phyloP scores from a whole-genome alignment of 1,139 yeast genomes.

The Kazachstania sp. region DNA sequence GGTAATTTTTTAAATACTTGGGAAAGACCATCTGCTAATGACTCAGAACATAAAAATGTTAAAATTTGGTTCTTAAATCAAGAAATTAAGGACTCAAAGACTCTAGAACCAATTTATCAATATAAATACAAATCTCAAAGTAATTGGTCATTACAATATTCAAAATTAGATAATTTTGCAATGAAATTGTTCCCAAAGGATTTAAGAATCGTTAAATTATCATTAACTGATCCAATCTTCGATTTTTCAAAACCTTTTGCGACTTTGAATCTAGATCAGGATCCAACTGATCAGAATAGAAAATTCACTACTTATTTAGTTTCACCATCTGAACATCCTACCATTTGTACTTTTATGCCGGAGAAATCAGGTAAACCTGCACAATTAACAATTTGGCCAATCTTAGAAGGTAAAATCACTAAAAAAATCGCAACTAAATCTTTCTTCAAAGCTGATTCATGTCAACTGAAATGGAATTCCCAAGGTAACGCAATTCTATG shows the following conservation, averaged over 20 bases:
- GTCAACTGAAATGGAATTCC: constrained; percentile 87
- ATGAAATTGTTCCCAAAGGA: constrained; percentile 25
- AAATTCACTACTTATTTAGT: constrained; percentile 48
- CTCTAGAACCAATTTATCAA: constrained; percentile 44
- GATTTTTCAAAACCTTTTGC: constrained; percentile 54
- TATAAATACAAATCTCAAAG: constrained; percentile 78
- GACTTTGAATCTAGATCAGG: constrained; percentile 37
- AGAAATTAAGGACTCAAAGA: constrained; percentile 13
- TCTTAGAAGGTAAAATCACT: constrained; percentile 52
- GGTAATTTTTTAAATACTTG: constrained; percentile 84
- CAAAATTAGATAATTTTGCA: constrained; percentile 30
- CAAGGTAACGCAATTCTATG: constrained; percentile 92
- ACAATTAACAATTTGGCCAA: constrained; percentile 69
- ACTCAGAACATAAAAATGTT: constrained; percentile 64
- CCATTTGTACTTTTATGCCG: constrained; percentile 87
- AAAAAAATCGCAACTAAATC: constrained; percentile 81
- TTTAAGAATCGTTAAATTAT: constrained; percentile 46
- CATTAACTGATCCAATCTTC: constrained; percentile 17
- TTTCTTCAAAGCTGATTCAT: constrained; percentile 92
- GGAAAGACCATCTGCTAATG: constrained; percentile 73
- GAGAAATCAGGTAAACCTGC: constrained; percentile 85
- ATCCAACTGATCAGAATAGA: constrained; percentile 40
- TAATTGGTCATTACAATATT: constrained; percentile 52
- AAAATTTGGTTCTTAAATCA: constrained; percentile 54
- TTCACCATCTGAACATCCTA: constrained; percentile 85